A percentile compares a stretch with the other conserved stretches of the same genome.
Evolutionary conservation across 768 basidiomycete species (phyloP).

Genomic region (Tricholoma furcatifolium): DNA sequence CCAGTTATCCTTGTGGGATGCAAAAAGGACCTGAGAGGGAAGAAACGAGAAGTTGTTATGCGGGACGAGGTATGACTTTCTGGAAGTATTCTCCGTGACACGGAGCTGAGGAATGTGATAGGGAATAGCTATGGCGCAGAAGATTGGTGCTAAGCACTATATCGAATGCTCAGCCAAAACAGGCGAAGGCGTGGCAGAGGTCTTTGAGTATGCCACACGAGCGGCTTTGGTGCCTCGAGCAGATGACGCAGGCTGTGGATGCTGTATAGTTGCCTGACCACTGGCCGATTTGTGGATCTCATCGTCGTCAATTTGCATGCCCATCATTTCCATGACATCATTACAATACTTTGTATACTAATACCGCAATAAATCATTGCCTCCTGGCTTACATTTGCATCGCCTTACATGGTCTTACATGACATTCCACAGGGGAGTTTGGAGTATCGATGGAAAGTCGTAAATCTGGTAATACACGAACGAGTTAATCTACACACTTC

Average conservation of each 20-base stretch:
- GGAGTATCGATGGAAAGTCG: no score
- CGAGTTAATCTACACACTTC: not conserved
- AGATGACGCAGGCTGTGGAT: not conserved
- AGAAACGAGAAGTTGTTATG: conserved; percentile 88
- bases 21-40: conserved; percentile 98
- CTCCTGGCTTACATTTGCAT: no score
- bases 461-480: not conserved
- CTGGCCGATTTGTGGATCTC: not conserved
- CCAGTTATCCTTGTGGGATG: conserved; percentile 97
- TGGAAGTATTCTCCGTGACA: not conserved
- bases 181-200: conserved; percentile 94
- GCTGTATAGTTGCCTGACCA: conserved; percentile 5
- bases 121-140: conserved; percentile 92
- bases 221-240: conserved; percentile 58
- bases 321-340: no score
- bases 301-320: not conserved
- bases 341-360: not conserved
- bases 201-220: conserved; percentile 96
- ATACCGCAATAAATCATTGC: not conserved
- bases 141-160: conserved; percentile 95
- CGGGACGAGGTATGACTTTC: conserved; percentile 72
- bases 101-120: conserved; percentile 25
- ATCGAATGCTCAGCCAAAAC: conserved; percentile 96
- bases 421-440: no score
- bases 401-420: no score